These are phyloP conservation scores for Populus tomentosa DNA, from an alignment of 441 rosid species.

Conservation along the genomic window DNA sequence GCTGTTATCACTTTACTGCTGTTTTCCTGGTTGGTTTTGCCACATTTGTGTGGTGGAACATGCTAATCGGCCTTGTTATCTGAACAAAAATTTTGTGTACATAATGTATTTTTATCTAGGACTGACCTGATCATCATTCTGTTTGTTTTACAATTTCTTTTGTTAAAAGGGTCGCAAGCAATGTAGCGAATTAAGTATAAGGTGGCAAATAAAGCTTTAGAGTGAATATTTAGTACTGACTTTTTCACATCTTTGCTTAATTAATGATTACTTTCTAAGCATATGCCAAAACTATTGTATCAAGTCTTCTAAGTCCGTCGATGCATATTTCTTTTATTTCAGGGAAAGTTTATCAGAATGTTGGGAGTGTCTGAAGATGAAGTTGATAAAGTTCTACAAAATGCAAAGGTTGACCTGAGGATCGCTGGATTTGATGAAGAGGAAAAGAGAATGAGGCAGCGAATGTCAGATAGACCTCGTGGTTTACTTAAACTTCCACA, in stretches of 20 bases:
- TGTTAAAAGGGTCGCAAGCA: background rate
- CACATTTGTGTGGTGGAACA: too few relatives aligned
- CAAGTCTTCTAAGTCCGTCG: background rate
- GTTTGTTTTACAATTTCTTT: background rate
- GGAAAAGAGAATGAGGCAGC: constrained; percentile 66
- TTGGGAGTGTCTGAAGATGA: constrained; percentile 85
- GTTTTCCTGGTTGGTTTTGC: too few relatives aligned
- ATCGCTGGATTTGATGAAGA: constrained; percentile 94
- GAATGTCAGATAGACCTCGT: constrained; percentile 28
- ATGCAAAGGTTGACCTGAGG: constrained; percentile 51
- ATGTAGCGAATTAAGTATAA: background rate
- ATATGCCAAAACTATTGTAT: background rate
- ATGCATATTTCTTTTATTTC: constrained; percentile 10
- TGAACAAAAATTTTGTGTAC: too few relatives aligned
- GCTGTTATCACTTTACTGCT: too few relatives aligned
- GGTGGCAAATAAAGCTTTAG: background rate
- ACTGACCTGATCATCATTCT: background rate
- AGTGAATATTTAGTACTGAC: background rate
- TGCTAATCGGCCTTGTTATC: too few relatives aligned
- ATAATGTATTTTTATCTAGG: too few relatives aligned
- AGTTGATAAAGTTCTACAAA: constrained; percentile 47
- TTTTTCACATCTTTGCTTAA: background rate
- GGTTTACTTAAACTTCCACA: constrained; percentile 57
- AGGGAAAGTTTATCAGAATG: constrained; percentile 82
- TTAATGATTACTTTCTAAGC: background rate